phyloP scores from a whole-genome alignment of 352 stramenopile species.

The Phytopythium vexans region DNA sequence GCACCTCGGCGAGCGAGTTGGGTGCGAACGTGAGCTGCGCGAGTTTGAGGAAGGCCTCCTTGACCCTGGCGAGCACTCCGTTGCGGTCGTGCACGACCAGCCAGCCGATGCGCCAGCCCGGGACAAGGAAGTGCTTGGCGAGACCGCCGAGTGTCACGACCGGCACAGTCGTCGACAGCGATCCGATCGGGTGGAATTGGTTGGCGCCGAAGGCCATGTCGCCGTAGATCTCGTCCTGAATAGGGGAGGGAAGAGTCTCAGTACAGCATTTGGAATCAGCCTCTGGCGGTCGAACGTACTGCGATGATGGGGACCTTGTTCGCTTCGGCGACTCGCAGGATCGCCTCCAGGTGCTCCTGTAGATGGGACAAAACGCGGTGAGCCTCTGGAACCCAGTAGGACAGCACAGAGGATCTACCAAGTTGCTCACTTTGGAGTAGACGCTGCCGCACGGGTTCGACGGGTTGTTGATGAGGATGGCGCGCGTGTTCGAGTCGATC shows the following conservation, averaged over 20 bases:
- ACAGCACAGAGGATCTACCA: not conserved
- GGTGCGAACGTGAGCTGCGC: constrained; percentile 92
- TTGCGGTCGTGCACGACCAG: constrained; percentile 92
- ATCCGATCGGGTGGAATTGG: constrained; percentile 81
- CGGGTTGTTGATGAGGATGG: constrained; percentile 95
- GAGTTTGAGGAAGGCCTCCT: constrained; percentile 88
- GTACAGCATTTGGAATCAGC: not conserved
- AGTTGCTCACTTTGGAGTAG: constrained; percentile 75
- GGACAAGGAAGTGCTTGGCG: constrained; percentile 95
- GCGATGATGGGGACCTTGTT: constrained; percentile 93
- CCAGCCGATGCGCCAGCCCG: constrained; percentile 95
- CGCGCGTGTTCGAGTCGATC: constrained; percentile 81
- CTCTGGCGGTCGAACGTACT: constrained; percentile 42
- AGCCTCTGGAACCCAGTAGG: not conserved
- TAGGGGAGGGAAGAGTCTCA: not conserved
- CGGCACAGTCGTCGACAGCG: constrained; percentile 75
- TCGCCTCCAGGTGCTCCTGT: constrained; percentile 61
- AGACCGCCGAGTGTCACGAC: constrained; percentile 84
- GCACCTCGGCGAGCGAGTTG: constrained; percentile 66
- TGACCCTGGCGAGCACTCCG: constrained; percentile 73
- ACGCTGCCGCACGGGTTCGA: constrained; percentile 94
- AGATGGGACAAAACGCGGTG: not conserved
- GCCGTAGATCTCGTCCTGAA: constrained; percentile 79
- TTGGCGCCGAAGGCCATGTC: constrained; percentile 79
- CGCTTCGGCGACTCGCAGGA: constrained; percentile 68